Evolutionary conservation across 108 stramenopile genomes (phyloP), one percentile per base, ranked within the genome.

Genomic region (Discostella pseudostelligera): DNA sequence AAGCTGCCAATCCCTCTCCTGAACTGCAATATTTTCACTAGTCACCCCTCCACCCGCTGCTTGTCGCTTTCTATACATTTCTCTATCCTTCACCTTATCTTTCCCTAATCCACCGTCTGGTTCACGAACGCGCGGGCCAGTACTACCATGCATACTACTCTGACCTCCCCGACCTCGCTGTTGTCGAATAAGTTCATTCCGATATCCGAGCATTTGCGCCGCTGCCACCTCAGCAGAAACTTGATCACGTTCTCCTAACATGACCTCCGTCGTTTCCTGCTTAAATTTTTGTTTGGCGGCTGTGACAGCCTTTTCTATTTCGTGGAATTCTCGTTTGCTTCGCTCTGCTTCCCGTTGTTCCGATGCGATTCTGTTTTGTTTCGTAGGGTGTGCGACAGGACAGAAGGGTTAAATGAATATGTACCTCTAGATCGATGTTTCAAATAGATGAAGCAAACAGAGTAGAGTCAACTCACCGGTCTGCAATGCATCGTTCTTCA

Each of bases 161-260:
- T 54, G 76, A 37, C 66, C 77, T 8, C 59, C 67, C 42, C 70
- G 57, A 26, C 92, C 92, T 56, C 79, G 68, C 21, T 83, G 76
- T 57, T 93, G 92, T 17, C 87, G 78, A 45, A 82, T 76, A 20
- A 93, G 71, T 70, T 90, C 92, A 62, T 93, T 93, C 4, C 88
- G 83, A 75, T 93, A 93, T 47, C 92, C 92, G 60, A 82, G 78
- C 92, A 88, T 93, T 73, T 93, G 92, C 11, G 92, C 92, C 2
- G 81, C 83, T 19, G 62, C 59, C 25, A 93, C 61, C 62, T 93
- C 88, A 5, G 88, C 88, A 0, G 85, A 86, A 1, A 93, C 92
- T 77, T 93, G 87, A 63, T 93, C 92, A 60, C 92, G 78, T 61
- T 93, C 92, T 43, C 92, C 92, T 46, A 93, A 66, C 56, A 88